phyloP scores from a whole-genome alignment of 805 yeast genomes.

The Maudiozyma saulgeensis region DNA sequence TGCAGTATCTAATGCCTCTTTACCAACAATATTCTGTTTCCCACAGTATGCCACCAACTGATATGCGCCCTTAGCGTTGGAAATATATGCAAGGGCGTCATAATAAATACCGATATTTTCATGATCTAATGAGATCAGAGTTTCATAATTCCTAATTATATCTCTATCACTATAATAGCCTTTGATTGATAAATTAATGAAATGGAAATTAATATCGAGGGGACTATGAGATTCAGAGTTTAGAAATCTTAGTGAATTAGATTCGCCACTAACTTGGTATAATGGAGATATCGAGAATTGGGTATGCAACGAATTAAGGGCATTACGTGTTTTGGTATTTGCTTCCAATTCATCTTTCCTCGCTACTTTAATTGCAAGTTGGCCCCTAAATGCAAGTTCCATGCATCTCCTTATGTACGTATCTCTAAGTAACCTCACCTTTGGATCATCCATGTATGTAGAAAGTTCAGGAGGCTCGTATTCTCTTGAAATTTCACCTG shows the following conservation, averaged over 20 bases:
- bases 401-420: conserved; percentile 43
- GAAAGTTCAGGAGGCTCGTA: conserved; percentile 43
- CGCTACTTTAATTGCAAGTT: conserved; percentile 20
- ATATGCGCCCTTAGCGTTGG: conserved; percentile 40
- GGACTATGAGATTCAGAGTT: conserved; percentile 5
- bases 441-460: conserved; percentile 22
- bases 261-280: conserved; percentile 28
- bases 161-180: conserved; percentile 41
- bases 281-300: conserved; percentile 20
- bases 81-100: conserved; percentile 46
- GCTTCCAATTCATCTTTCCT: conserved; percentile 4
- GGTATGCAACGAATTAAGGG: conserved; percentile 23
- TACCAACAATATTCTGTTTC: conserved; percentile 45
- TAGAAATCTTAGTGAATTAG: conserved; percentile 8
- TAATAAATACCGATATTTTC: conserved; percentile 40
- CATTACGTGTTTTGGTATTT: conserved; percentile 14
- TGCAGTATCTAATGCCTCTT: conserved; percentile 37
- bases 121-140: conserved; percentile 35
- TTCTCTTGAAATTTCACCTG: conserved; percentile 15
- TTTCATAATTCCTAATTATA: conserved; percentile 40
- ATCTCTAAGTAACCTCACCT: conserved; percentile 34
- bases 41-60: conserved; percentile 39
- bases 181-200: conserved; percentile 39
- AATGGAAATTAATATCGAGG: conserved; percentile 25
- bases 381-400: conserved; percentile 43